Evolutionary conservation across 306 rosid genomes (phyloP), one percentile per base, ranked within the genome.

Genomic region (Myrica gale): DNA sequence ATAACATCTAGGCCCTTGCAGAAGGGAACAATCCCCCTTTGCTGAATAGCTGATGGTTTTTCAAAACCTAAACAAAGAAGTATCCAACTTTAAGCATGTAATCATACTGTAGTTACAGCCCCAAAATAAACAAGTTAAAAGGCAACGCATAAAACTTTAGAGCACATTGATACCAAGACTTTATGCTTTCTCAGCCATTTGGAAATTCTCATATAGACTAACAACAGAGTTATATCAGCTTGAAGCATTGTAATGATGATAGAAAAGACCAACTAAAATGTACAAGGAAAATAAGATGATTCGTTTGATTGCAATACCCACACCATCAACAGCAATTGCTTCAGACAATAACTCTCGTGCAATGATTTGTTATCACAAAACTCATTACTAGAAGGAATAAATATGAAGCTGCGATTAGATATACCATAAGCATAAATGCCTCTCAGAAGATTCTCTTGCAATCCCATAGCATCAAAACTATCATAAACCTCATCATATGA

Each of bases 1-100:
- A 91, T 89, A 21, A 91, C 96, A 85, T 91, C 93, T 73, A 89
- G 96, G 68, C 93, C 92, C 89, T 84, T 85, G 68, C 82, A 73
- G 85, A 89, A 91, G 41, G 93, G 92, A 63, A 91, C 96, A 16
- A 91, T 91, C 46, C 96, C 96, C 83, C 93, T 87, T 69, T 91
- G 97, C 81, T 91, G 93, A 89, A 91, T 91, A 60, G 93, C 90
- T 0, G 97, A 91, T 5, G 97, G 96, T 58, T 91, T 91, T 76
- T 91, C 96, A 39, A 89, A 91, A 83, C 93, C 93, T 89, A 83
- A 43, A 84, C 17, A 75, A 69, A 7, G 62, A 62, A 57, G 43
- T 17, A 79, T n/a, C 9, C 52, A 17, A 62, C 47, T 57, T 57
- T 47, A 76, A 82, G 15, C 3, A 47, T 52, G 32, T 20, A 3